Percentiles rank a stretch among this genome's conserved stretches.
Conservation (phyloP, 345 rosid genomes). For the Arabis hirsuta region DNA sequence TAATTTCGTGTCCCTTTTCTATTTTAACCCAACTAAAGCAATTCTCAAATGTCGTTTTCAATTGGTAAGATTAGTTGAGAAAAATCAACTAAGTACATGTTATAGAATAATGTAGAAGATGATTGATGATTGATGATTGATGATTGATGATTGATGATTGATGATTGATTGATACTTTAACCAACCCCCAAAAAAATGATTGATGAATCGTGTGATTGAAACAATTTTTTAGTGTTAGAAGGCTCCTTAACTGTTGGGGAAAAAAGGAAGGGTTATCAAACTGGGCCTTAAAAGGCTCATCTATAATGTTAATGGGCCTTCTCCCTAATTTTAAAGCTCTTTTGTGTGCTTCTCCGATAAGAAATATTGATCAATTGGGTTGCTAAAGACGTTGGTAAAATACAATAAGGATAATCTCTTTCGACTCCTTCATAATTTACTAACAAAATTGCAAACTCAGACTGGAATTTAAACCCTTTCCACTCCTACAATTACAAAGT, state of each 20-base stretch:
- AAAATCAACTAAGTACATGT: neutral
- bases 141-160: neutral
- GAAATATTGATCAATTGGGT: too few species aligned
- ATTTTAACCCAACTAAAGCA: neutral
- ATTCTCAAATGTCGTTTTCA: neutral
- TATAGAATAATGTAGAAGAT: neutral
- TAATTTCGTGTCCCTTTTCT: neutral
- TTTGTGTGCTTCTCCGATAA: neutral
- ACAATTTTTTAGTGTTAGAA: neutral
- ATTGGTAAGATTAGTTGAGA: neutral
- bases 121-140: neutral
- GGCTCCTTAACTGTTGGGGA: too few species aligned
- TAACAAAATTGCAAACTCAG: neutral
- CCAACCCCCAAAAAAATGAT: too few species aligned
- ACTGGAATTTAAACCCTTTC: neutral
- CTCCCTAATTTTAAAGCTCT: neutral
- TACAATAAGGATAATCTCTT: neutral
- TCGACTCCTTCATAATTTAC: neutral
- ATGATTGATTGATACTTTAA: too few species aligned
- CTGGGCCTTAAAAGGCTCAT: neutral
- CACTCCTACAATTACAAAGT: too few species aligned
- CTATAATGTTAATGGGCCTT: neutral
- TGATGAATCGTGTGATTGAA: neutral
- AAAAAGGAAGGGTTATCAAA: neutral
- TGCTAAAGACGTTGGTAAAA: too few species aligned